phyloP scores from a whole-genome alignment of 2,329 filamentous ascomycete genomes.

The Penicillium sp. region DNA sequence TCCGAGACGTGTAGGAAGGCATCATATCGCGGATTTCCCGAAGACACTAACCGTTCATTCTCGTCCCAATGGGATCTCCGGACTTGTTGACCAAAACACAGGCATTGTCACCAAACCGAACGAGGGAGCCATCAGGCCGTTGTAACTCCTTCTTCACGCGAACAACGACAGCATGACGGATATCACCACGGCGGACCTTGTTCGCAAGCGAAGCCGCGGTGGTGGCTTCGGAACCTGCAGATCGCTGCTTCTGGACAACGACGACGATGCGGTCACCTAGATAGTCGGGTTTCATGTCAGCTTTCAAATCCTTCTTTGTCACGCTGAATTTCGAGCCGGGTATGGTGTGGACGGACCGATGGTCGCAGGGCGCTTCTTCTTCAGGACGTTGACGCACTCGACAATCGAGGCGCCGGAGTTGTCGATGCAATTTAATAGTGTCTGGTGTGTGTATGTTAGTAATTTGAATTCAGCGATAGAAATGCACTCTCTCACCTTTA shows the following conservation, averaged over 20 bases:
- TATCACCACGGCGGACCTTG: constrained; percentile 95
- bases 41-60: constrained; percentile 67
- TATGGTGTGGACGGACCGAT: constrained; percentile 62
- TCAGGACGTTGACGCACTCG: constrained; percentile 90
- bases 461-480: neutral
- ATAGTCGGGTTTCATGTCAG: constrained; percentile 1
- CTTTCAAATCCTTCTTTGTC: neutral
- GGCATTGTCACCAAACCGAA: constrained; percentile 96
- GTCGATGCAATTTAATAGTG: constrained; percentile 99
- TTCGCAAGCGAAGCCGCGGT: constrained; percentile 73
- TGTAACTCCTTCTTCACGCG: constrained; percentile 84
- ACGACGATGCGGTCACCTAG: constrained; percentile 93
- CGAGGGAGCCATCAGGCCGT: constrained; percentile 79
- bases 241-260: constrained; percentile 93
- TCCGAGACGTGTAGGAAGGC: constrained; percentile 1
- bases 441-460: constrained; percentile 49
- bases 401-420: constrained; percentile 97
- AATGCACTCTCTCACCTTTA: constrained; percentile 57
- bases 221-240: constrained; percentile 66
- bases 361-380: constrained; percentile 77
- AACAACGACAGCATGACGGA: constrained; percentile 92
- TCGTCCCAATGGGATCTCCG: constrained; percentile 88
- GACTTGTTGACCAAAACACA: constrained; percentile 97
- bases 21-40: neutral
- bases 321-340: neutral